phyloP scores from a whole-genome alignment of 352 stramenopile species.

The Globisporangium barbulae region DNA sequence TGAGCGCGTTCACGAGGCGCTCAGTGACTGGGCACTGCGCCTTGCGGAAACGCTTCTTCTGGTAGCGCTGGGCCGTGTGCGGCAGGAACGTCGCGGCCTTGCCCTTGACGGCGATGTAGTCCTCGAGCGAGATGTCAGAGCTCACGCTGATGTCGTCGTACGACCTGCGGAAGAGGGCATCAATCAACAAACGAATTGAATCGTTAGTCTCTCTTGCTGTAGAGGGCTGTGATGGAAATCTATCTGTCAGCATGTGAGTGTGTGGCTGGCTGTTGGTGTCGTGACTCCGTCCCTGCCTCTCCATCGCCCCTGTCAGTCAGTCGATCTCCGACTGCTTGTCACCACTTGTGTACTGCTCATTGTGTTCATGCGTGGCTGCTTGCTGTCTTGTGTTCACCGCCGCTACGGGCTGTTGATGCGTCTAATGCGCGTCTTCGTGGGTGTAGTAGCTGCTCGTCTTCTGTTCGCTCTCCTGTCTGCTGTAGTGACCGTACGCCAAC shows the following conservation, averaged over 20 bases:
- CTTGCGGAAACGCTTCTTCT: conserved; percentile 99
- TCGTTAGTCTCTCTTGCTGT: conserved; percentile 19
- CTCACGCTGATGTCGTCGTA: conserved; percentile 99
- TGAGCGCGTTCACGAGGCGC: conserved; percentile 96
- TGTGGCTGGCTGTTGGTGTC: not conserved
- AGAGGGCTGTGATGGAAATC: not conserved
- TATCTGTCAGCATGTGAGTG: not conserved
- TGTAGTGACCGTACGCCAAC: not conserved
- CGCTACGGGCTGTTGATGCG: not conserved
- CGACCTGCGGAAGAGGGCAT: conserved; percentile 56
- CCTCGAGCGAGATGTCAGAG: conserved; percentile 96
- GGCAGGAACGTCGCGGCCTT: conserved; percentile 98
- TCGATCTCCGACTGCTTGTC: not conserved
- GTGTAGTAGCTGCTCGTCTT: not conserved
- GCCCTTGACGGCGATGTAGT: conserved; percentile 99
- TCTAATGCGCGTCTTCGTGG: not conserved
- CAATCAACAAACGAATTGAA: conserved; percentile 11
- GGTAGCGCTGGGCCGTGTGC: conserved; percentile 99
- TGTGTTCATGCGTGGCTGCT: not conserved
- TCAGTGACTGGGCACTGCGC: conserved; percentile 99
- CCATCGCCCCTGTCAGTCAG: not conserved
- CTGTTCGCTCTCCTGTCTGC: not conserved
- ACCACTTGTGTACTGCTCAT: not conserved
- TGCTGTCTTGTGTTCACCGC: not conserved
- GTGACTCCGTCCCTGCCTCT: not conserved